These are phyloP conservation scores for Pythium sp. DNA, from an alignment of 352 stramenopile genomes.

Conservation along the genomic window DNA sequence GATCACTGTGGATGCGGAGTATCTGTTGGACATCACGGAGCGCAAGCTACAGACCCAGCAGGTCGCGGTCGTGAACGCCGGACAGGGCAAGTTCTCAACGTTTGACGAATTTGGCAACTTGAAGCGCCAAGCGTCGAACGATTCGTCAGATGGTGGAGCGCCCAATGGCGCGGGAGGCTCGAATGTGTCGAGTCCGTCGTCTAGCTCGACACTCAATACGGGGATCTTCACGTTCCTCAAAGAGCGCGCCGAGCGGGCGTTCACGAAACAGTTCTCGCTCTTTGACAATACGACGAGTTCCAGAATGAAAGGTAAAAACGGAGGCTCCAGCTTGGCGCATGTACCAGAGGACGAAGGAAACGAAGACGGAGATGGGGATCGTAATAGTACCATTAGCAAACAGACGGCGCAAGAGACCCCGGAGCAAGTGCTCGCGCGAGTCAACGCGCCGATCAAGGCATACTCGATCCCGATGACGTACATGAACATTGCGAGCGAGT, in stretches of 20 bases:
- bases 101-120: conserved; percentile 84
- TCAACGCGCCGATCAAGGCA: conserved; percentile 43
- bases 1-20: conserved; percentile 50
- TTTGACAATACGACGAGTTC: conserved; percentile 24
- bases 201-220: conserved; percentile 42
- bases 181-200: conserved; percentile 8
- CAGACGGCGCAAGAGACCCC: conserved; percentile 24
- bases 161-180: background rate
- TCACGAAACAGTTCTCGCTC: conserved; percentile 65
- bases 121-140: conserved; percentile 40
- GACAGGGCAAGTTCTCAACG: conserved; percentile 57
- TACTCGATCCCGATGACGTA: conserved; percentile 62
- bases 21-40: conserved; percentile 71
- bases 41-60: conserved; percentile 57
- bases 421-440: conserved; percentile 46
- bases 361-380: conserved; percentile 25
- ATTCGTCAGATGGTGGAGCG: conserved; percentile 7
- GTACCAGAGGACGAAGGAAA: conserved; percentile 49
- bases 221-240: conserved; percentile 79
- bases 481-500: conserved; percentile 41
- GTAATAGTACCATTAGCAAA: conserved; percentile 4
- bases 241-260: conserved; percentile 55
- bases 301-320: conserved; percentile 12
- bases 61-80: conserved; percentile 48
- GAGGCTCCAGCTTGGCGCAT: conserved; percentile 29